A percentile compares a stretch with the other conserved stretches of the same genome.
phyloP scores from a whole-genome alignment of 192 early-diverging fungal species.

The Pilaira anomala region DNA sequence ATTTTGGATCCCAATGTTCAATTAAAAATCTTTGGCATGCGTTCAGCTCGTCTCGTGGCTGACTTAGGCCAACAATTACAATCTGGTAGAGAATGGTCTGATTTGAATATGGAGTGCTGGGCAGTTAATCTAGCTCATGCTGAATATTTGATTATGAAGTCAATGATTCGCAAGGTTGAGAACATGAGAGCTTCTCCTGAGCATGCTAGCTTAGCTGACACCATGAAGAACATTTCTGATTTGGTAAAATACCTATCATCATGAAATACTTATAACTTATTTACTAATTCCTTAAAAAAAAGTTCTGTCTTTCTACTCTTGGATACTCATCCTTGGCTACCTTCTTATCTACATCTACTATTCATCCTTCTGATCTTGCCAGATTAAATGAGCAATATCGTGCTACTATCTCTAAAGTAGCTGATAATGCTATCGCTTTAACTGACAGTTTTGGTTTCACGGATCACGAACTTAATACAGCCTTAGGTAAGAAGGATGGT shows the following conservation, averaged over 20 bases:
- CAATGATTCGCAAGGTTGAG: constrained; percentile 50
- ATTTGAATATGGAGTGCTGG: constrained; percentile 69
- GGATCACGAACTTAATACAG: constrained; percentile 64
- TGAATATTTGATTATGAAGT: constrained; percentile 65
- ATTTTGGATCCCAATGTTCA: constrained; percentile 56
- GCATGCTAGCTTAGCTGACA: constrained; percentile 25
- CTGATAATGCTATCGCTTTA: constrained; percentile 65
- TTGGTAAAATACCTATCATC: constrained; percentile 11
- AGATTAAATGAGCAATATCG: constrained; percentile 22
- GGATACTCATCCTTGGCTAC: constrained; percentile 42
- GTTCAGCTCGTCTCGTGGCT: constrained; percentile 60
- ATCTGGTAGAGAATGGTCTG: constrained; percentile 60
- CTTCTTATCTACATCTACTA: constrained; percentile 44
- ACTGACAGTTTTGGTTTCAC: constrained; percentile 73
- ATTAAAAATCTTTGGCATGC: constrained; percentile 61
- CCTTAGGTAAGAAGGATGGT: constrained; percentile 66
- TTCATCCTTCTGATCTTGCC: constrained; percentile 39
- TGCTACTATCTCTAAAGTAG: constrained; percentile 45
- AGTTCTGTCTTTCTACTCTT: constrained; percentile 45
- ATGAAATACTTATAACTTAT: constrained; percentile 21
- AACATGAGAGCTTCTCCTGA: constrained; percentile 6
- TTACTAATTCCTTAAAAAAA: no score
- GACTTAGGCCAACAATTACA: constrained; percentile 54
- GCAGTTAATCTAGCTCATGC: constrained; percentile 68
- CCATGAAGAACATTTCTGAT: constrained; percentile 21